phyloP scores from a whole-genome alignment of 202 grass and related monocot species.

The Musa balbisiana region DNA sequence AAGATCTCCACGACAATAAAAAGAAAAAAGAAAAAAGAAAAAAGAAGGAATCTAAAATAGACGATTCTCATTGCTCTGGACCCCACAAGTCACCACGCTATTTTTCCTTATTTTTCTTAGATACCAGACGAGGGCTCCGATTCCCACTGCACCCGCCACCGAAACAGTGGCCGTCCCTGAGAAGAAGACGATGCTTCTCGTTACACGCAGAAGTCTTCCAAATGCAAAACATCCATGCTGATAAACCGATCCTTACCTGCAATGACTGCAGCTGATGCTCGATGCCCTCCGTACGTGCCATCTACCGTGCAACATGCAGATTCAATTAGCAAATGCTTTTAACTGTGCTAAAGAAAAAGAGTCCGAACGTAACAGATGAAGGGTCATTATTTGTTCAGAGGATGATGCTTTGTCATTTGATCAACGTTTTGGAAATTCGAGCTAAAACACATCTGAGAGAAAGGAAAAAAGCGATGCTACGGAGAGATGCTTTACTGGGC shows the following conservation, averaged over 20 bases:
- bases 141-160: conserved; percentile 38
- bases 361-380: too few species aligned
- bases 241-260: conserved; percentile 35
- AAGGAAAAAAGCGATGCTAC: not conserved
- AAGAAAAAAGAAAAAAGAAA: not conserved
- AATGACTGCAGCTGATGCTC: conserved; percentile 47
- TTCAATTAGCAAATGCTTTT: too few species aligned
- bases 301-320: conserved; percentile 9
- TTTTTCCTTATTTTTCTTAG: conserved; percentile 50
- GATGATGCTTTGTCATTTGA: too few species aligned
- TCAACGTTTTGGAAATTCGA: too few species aligned
- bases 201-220: too few species aligned
- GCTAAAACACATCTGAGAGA: too few species aligned
- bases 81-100: conserved; percentile 72
- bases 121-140: conserved; percentile 69
- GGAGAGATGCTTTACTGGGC: not conserved
- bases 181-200: too few species aligned
- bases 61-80: conserved; percentile 79
- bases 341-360: too few species aligned
- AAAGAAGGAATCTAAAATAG: conserved; percentile 42
- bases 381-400: too few species aligned
- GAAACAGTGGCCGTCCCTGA: conserved; percentile 64
- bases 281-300: conserved; percentile 24
- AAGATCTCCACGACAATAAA: too few species aligned
- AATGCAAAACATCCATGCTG: not conserved